Percentiles rank a stretch among this genome's conserved stretches.
Conservation (phyloP, 805 yeast species). For the Candida golubevii region DNA sequence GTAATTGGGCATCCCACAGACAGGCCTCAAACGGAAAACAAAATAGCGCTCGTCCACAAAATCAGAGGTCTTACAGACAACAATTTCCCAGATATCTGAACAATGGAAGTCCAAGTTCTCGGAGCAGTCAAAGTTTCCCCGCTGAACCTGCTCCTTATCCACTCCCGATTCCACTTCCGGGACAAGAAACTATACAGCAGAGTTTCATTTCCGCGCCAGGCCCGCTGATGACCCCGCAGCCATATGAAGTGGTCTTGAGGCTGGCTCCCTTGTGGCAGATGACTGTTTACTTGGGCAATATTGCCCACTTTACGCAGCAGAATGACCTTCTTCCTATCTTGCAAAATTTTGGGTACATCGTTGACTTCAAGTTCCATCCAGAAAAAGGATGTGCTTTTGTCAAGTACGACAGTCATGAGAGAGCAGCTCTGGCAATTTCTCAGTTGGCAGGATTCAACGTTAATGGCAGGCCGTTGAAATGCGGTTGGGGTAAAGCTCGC, state of each 20-base stretch:
- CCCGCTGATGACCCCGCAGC: constrained; percentile 45
- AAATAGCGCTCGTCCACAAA: constrained; percentile 1
- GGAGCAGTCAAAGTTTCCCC: neutral
- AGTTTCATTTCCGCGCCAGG: constrained; percentile 1
- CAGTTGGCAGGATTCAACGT: constrained; percentile 67
- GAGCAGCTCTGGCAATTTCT: constrained; percentile 84
- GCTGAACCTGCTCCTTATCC: constrained; percentile 3
- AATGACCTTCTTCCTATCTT: constrained; percentile 67
- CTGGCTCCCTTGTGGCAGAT: constrained; percentile 82
- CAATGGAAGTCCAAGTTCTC: constrained; percentile 2
- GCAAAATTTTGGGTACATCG: constrained; percentile 77
- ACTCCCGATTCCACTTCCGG: constrained; percentile 6
- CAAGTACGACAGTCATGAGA: constrained; percentile 79
- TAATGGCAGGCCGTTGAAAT: constrained; percentile 73
- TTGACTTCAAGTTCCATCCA: constrained; percentile 74
- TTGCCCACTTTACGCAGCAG: constrained; percentile 73
- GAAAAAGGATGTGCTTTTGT: constrained; percentile 88
- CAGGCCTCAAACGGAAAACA: constrained; percentile 22
- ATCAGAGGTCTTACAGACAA: constrained; percentile 5
- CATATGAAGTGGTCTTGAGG: constrained; percentile 66
- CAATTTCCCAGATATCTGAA: constrained; percentile 3
- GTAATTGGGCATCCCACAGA: constrained; percentile 86
- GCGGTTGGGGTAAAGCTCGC: constrained; percentile 81
- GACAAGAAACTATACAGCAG: constrained; percentile 2
- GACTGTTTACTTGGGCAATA: constrained; percentile 82